Evolutionary conservation across 176 grass and related monocot species (phyloP).

Genomic region (Aegilops speltoides): DNA sequence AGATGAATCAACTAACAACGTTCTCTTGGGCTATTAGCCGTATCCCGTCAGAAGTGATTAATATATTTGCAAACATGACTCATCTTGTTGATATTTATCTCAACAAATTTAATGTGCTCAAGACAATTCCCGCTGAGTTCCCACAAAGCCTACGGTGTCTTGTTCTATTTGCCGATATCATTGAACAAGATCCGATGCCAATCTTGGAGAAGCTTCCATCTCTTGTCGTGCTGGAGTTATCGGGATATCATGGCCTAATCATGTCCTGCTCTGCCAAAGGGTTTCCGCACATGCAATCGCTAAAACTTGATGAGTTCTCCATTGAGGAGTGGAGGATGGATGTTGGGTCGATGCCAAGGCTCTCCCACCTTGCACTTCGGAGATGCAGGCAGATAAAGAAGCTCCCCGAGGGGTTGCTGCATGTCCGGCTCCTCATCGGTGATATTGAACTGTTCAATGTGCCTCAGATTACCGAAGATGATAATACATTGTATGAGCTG

Average conservation of each 20-base stretch:
- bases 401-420: not conserved
- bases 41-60: not conserved
- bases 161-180: fast-evolving
- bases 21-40: not conserved
- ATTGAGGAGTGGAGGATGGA: not conserved
- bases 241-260: not conserved
- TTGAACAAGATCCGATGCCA: not conserved
- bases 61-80: not conserved
- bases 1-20: not conserved
- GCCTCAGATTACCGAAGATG: not conserved
- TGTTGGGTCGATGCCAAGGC: not conserved
- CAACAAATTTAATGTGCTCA: not conserved
- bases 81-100: not conserved
- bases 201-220: slow-evolving; percentile 23
- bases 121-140: not conserved
- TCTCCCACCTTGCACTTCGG: not conserved
- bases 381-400: fast-evolving
- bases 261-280: not conserved
- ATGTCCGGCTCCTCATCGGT: not conserved
- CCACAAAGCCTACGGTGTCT: not conserved
- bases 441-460: not conserved
- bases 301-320: not conserved
- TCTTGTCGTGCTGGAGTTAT: not conserved
- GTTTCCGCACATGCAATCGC: not conserved
- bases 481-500: not conserved